Conservation (phyloP, 2,329 filamentous ascomycete species). For the Mariannaea sp. region DNA sequence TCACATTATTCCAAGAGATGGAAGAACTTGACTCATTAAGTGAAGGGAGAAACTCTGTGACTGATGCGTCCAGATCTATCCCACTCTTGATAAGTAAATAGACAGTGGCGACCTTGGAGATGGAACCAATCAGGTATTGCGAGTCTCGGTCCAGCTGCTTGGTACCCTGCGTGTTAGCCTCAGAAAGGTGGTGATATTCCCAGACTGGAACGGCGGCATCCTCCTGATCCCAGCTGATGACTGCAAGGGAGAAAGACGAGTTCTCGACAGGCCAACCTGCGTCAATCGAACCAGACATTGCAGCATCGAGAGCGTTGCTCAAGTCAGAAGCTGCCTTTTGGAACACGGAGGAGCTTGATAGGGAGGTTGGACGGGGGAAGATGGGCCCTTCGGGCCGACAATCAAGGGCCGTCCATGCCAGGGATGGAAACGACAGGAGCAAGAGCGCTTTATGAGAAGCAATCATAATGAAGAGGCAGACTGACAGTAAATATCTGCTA, state of each 20-base stretch:
- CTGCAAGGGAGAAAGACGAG: slow-evolving; percentile 46
- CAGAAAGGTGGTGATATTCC: slow-evolving; percentile 48
- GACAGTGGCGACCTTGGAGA: slow-evolving; percentile 47
- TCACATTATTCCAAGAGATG: slow-evolving; percentile 45
- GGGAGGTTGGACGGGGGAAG: slow-evolving; percentile 40
- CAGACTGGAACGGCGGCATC: slow-evolving; percentile 41
- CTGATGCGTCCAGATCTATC: slow-evolving; percentile 39
- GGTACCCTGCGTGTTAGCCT: slow-evolving; percentile 43
- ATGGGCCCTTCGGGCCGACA: slow-evolving; percentile 40
- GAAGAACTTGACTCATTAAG: slow-evolving; percentile 33
- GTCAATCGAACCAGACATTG: slow-evolving; percentile 39
- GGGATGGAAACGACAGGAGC: background rate
- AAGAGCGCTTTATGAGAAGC: background rate
- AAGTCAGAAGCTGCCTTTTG: slow-evolving; percentile 38
- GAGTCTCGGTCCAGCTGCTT: slow-evolving; percentile 41
- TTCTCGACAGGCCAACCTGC: slow-evolving; percentile 44
- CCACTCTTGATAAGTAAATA: slow-evolving; percentile 45
- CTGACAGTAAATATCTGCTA: background rate
- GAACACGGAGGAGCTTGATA: slow-evolving; percentile 35
- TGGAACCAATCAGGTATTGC: slow-evolving; percentile 49
- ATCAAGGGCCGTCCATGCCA: slow-evolving; percentile 25
- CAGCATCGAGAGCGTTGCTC: slow-evolving; percentile 36
- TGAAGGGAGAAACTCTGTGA: slow-evolving; percentile 44
- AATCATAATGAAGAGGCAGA: slow-evolving; percentile 10
- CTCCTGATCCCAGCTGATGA: slow-evolving; percentile 41